Percentiles rank a stretch among this genome's conserved stretches.
Evolutionary conservation across 805 yeast species (phyloP).

Genomic region (Metschnikowia kofuensis): DNA sequence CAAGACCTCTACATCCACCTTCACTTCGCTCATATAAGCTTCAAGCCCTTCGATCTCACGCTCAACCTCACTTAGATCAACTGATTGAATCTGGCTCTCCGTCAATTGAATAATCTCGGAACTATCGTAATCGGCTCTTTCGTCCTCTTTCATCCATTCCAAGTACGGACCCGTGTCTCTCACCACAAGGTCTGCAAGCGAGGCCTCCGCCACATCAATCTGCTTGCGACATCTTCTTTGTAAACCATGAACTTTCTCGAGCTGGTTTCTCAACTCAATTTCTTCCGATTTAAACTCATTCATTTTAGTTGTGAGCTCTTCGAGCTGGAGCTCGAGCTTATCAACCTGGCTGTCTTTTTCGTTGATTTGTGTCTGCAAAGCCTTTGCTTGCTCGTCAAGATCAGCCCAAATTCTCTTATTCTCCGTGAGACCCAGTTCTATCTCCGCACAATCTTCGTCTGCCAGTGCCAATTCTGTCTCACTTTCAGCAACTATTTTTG

Average conservation of each 20-base stretch:
- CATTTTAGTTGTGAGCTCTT: conserved; percentile 43
- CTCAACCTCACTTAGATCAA: conserved; percentile 49
- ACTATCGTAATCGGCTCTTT: conserved; percentile 32
- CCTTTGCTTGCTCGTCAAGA: conserved; percentile 28
- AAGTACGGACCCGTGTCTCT: conserved; percentile 54
- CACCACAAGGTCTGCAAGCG: conserved; percentile 42
- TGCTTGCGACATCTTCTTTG: conserved; percentile 38
- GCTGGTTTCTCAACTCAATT: conserved; percentile 60
- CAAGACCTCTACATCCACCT: conserved; percentile 69
- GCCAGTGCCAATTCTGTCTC: conserved; percentile 41
- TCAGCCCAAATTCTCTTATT: conserved; percentile 1
- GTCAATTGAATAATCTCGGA: conserved; percentile 41
- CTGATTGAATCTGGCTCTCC: conserved; percentile 47
- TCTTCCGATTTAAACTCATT: conserved; percentile 62
- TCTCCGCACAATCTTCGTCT: conserved; percentile 23
- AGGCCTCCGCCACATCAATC: conserved; percentile 35
- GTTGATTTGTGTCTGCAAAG: conserved; percentile 34
- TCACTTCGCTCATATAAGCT: conserved; percentile 50
- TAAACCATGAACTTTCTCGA: conserved; percentile 52
- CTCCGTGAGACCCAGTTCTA: conserved; percentile 30
- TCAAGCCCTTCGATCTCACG: conserved; percentile 54
- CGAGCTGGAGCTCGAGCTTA: conserved; percentile 22
- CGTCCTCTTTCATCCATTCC: conserved; percentile 48
- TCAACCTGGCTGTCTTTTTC: conserved; percentile 42
- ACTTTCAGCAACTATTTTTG: conserved; percentile 45